Conservation (phyloP, 2,329 filamentous ascomycete genomes). For the Bipolaris zeicola region DNA sequence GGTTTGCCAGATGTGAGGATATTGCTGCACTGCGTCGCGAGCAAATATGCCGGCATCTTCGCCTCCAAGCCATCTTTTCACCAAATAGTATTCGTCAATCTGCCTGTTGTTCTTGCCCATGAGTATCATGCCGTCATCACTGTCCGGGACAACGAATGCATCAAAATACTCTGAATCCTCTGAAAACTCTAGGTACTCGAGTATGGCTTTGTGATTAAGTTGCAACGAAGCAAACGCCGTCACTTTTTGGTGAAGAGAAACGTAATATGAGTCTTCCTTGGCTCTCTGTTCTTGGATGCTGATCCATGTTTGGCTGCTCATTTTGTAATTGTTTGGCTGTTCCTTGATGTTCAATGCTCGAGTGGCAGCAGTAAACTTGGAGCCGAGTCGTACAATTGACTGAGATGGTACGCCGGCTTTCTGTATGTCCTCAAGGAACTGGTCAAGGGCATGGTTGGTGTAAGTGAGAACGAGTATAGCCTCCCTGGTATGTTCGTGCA, state of each 20-base stretch:
- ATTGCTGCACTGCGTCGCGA: slow-evolving; percentile 31
- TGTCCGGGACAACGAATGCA: slow-evolving; percentile 60
- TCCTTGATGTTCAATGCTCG: slow-evolving; percentile 54
- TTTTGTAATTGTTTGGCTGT: slow-evolving; percentile 45
- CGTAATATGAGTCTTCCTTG: slow-evolving; percentile 43
- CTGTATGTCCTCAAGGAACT: slow-evolving; percentile 66
- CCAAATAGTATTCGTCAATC: slow-evolving; percentile 57
- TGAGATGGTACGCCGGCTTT: slow-evolving; percentile 60
- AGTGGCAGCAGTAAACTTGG: slow-evolving; percentile 61
- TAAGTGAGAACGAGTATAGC: slow-evolving; percentile 69
- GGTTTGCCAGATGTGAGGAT: slow-evolving; percentile 60
- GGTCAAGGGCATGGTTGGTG: slow-evolving; percentile 62
- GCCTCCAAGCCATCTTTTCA: slow-evolving; percentile 59
- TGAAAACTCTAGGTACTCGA: slow-evolving; percentile 61
- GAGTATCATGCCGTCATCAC: slow-evolving; percentile 53
- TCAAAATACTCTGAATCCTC: slow-evolving; percentile 60
- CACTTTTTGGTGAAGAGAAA: slow-evolving; percentile 19
- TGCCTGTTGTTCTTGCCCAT: slow-evolving; percentile 56
- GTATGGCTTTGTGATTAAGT: slow-evolving; percentile 29
- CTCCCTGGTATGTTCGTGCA: slow-evolving; percentile 58
- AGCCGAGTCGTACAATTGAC: slow-evolving; percentile 67
- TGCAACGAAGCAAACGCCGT: slow-evolving; percentile 11
- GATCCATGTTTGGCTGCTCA: slow-evolving; percentile 43
- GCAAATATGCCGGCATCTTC: slow-evolving; percentile 54
- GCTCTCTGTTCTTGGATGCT: slow-evolving; percentile 53